Evolutionary conservation across 192 early-diverging fungal species (phyloP).

Genomic region (Blastocladiella britannica): DNA sequence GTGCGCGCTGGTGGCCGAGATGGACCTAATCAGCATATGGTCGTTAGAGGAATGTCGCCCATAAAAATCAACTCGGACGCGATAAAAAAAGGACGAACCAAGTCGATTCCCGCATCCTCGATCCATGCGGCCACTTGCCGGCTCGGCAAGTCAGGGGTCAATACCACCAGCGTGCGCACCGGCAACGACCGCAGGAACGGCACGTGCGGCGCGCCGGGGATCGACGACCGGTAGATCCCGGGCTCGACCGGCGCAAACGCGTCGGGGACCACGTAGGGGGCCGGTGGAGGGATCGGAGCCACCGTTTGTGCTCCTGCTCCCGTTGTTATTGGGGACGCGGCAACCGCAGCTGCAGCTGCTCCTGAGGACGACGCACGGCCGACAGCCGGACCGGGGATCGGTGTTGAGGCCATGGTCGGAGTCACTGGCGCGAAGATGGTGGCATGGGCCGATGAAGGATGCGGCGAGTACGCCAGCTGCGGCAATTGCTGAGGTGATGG

Average conservation of each 20-base stretch:
- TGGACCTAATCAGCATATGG: constrained; percentile 8
- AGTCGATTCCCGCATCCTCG: constrained; percentile 41
- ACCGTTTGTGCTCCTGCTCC: no score
- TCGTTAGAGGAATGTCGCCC: not conserved
- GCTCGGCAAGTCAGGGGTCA: constrained; percentile 65
- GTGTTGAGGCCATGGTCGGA: no score
- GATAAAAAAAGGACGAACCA: constrained; percentile 16
- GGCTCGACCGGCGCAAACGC: constrained; percentile 76
- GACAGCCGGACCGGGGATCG: no score
- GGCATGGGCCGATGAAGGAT: no score
- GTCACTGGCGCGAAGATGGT: no score
- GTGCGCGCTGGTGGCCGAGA: constrained; percentile 8
- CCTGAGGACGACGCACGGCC: no score
- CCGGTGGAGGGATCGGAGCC: no score
- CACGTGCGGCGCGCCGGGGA: constrained; percentile 48
- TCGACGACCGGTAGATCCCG: constrained; percentile 67
- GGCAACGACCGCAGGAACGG: constrained; percentile 57
- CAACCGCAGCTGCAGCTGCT: no score
- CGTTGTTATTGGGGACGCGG: no score
- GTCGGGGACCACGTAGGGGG: constrained; percentile 57
- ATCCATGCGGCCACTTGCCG: constrained; percentile 49
- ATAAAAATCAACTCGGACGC: not conserved
- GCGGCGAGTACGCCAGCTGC: no score
- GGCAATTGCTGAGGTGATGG: no score
- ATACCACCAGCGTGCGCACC: constrained; percentile 57